Base-by-base conservation (phyloP, 805 yeast species). In the Candida insectorum region DNA sequence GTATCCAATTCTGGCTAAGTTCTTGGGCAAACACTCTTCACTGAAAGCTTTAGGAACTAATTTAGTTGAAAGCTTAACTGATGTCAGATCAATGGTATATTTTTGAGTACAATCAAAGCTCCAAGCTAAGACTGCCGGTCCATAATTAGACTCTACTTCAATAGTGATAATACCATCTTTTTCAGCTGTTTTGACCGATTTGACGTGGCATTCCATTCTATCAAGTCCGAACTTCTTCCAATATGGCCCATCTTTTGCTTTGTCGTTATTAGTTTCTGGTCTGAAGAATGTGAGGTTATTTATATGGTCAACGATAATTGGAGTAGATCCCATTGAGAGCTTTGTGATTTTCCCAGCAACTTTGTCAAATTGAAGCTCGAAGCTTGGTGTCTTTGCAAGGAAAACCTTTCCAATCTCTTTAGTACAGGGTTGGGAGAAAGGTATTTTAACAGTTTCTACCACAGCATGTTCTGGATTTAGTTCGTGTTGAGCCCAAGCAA, bases 1-100 rank as follows among this genome's bases (percentile, higher is more conserved):
- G 32, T 54, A 49, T 6, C 66, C 66, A 11, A 61, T 38, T 12
- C 66, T 46, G 8, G 66, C 65, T n/a, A 60, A 26, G 8, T 52
- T 40, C 18, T 44, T n/a, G n/a, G n/a, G n/a, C n/a, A n/a, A n/a
- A n/a, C 33, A 34, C 4, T 16, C 19, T 17, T 32, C 24, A 5
- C 20, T 20, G 15, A 33, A 27, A 10, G 31, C 42, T n/a, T 14
- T 16, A 5, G 40, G 39, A 9, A 9, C 24, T 9, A 45, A 30
- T 4, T 11, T 22, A 9, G 43, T 40, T 8, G 16, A 14, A 8
- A 43, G 28, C 11, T 30, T 23, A 9, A 45, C 27, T 23, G 21
- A 28, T 22, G 33, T 24, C 9, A 26, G 32, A 27, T 29, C 22
- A 20, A 47, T 24, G 4, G 28, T 14, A 31, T 38, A 41, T 2